Evolutionary conservation across 2,329 filamentous ascomycete species (phyloP).

Genomic region (Pseudogymnoascus destructans): DNA sequence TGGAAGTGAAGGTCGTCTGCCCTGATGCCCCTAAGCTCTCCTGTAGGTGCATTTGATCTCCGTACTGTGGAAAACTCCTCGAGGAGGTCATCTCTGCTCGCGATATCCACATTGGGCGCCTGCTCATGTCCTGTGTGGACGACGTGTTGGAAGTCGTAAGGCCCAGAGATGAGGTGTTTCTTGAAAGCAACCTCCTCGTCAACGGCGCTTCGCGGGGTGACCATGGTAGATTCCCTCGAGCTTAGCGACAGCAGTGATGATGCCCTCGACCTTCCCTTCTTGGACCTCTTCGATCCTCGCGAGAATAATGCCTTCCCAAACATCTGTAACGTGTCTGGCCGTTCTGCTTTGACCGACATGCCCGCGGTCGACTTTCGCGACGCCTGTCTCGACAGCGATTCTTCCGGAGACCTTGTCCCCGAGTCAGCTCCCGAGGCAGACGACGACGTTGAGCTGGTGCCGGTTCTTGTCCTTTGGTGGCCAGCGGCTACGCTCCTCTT

Average conservation of each 20-base stretch:
- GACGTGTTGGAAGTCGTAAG: slow-evolving; percentile 56
- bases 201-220: neutral
- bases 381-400: slow-evolving; percentile 39
- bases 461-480: slow-evolving; percentile 33
- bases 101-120: slow-evolving; percentile 28
- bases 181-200: slow-evolving; percentile 18
- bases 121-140: slow-evolving; percentile 43
- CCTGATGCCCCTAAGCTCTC: slow-evolving; percentile 28
- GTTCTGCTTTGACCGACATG: slow-evolving; percentile 37
- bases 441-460: slow-evolving; percentile 44
- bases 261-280: slow-evolving; percentile 32
- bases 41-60: slow-evolving; percentile 27
- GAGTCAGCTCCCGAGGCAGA: slow-evolving; percentile 33
- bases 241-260: slow-evolving; percentile 4
- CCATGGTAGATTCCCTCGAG: neutral
- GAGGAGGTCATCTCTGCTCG: slow-evolving; percentile 31
- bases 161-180: slow-evolving; percentile 44
- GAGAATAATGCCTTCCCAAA: slow-evolving; percentile 48
- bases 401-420: slow-evolving; percentile 19
- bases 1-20: slow-evolving; percentile 34
- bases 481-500: slow-evolving; percentile 37
- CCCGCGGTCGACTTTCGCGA: slow-evolving; percentile 43
- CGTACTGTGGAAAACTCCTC: slow-evolving; percentile 34
- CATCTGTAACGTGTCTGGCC: slow-evolving; percentile 45
- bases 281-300: slow-evolving; percentile 36